Percentiles rank a stretch among this genome's conserved stretches.
phyloP scores from a whole-genome alignment of 1,139 yeast species.

The Sugiyamaella grinbergsii region DNA sequence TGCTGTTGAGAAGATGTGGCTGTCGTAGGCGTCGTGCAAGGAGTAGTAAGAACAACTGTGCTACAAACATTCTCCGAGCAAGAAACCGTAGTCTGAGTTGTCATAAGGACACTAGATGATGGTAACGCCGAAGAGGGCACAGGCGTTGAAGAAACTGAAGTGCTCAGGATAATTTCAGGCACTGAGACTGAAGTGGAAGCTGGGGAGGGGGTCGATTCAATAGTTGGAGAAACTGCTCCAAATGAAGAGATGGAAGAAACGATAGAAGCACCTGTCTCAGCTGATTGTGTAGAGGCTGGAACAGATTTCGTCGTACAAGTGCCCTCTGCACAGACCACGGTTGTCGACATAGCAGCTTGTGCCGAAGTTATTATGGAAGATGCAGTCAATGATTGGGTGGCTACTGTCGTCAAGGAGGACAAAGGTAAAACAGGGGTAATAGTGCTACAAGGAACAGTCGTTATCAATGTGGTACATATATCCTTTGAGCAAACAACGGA shows the following conservation, averaged over 20 bases:
- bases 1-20: not conserved
- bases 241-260: too few relatives aligned
- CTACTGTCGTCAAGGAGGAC: not conserved
- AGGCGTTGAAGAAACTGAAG: not conserved
- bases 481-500: not conserved
- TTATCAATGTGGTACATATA: constrained; percentile 2
- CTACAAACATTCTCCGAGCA: constrained; percentile 5
- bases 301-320: too few relatives aligned
- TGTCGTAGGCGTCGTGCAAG: not conserved
- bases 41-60: not conserved
- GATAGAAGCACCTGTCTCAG: too few relatives aligned
- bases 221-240: too few relatives aligned
- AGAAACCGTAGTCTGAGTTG: not conserved
- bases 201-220: not conserved
- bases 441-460: not conserved
- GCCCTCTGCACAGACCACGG: not conserved
- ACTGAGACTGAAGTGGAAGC: not conserved
- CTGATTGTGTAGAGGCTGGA: too few relatives aligned
- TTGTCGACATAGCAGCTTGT: not conserved
- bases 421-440: not conserved
- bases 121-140: not conserved
- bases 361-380: too few relatives aligned
- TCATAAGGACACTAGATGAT: not conserved
- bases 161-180: too few relatives aligned
- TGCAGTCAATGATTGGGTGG: not conserved